Conservation (phyloP, 257 asterid species). For the Vinca minor region DNA sequence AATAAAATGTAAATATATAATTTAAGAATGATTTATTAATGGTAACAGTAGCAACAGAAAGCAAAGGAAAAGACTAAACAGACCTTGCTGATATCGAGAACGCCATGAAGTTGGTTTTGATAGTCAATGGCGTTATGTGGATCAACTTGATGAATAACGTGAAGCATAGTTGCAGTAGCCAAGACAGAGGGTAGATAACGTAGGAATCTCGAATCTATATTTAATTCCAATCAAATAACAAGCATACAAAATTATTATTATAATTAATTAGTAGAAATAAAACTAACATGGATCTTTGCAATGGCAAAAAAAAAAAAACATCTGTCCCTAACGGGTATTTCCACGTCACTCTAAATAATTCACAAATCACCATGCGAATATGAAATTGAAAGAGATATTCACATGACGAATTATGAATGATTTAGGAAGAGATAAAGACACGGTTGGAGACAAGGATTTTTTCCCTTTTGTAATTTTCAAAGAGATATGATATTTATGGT, state of each 20-base stretch:
- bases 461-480: no score
- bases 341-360: no score
- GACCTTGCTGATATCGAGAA: conserved; percentile 70
- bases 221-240: not conserved
- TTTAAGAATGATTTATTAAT: no score
- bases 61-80: conserved; percentile 8
- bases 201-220: conserved; percentile 65
- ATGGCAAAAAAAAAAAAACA: no score
- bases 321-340: no score
- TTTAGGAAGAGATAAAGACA: no score
- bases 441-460: no score
- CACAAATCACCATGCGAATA: no score
- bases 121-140: conserved; percentile 44
- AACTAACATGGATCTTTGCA: not conserved
- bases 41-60: not conserved
- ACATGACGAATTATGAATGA: no score
- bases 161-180: conserved; percentile 87
- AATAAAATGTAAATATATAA: no score
- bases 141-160: conserved; percentile 55
- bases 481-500: conserved; percentile 19
- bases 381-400: no score
- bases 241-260: not conserved
- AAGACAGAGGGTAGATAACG: conserved; percentile 61
- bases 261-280: not conserved
- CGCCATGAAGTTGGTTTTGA: conserved; percentile 58